Evolutionary conservation across 768 basidiomycete species (phyloP).

Genomic region (Boletus bicolor): DNA sequence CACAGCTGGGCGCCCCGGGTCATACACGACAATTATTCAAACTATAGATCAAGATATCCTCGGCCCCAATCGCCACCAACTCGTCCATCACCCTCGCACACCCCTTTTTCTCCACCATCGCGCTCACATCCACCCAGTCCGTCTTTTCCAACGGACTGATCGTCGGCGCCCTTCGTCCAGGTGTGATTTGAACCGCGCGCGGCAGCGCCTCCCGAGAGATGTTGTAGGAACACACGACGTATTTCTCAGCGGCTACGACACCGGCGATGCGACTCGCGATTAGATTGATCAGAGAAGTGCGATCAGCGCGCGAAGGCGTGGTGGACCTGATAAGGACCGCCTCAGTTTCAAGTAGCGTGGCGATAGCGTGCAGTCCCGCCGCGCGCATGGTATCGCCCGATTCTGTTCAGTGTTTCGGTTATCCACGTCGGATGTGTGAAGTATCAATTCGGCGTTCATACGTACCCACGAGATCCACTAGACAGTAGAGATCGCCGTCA

Average conservation of each 20-base stretch:
- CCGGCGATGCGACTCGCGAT: conserved; percentile 89
- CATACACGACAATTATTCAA: conserved; percentile 92
- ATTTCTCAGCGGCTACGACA: conserved; percentile 82
- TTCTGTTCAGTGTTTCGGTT: conserved; percentile 47
- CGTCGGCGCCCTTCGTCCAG: conserved; percentile 87
- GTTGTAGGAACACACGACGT: conserved; percentile 93
- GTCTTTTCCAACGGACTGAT: conserved; percentile 78
- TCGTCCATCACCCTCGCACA: conserved; percentile 87
- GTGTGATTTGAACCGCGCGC: conserved; percentile 69
- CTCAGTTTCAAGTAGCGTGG: conserved; percentile 80
- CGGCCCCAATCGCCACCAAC: conserved; percentile 76
- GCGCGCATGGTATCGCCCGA: conserved; percentile 99
- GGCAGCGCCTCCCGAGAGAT: conserved; percentile 62
- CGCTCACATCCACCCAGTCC: conserved; percentile 88
- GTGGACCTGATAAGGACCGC: conserved; percentile 90
- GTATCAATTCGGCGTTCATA: conserved; percentile 35
- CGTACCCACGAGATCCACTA: conserved; percentile 89
- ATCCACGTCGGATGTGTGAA: background rate
- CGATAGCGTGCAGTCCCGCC: conserved; percentile 91
- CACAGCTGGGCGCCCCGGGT: background rate
- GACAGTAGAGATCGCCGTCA: background rate
- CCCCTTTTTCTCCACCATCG: conserved; percentile 85
- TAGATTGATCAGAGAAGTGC: conserved; percentile 65
- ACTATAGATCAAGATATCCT: conserved; percentile 87
- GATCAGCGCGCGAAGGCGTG: conserved; percentile 57